A percentile compares a stretch with the other conserved stretches of the same genome.
These are phyloP conservation scores for Pythium vanterpoolii DNA, from an alignment of 352 stramenopile genomes.

Conservation along the genomic window DNA sequence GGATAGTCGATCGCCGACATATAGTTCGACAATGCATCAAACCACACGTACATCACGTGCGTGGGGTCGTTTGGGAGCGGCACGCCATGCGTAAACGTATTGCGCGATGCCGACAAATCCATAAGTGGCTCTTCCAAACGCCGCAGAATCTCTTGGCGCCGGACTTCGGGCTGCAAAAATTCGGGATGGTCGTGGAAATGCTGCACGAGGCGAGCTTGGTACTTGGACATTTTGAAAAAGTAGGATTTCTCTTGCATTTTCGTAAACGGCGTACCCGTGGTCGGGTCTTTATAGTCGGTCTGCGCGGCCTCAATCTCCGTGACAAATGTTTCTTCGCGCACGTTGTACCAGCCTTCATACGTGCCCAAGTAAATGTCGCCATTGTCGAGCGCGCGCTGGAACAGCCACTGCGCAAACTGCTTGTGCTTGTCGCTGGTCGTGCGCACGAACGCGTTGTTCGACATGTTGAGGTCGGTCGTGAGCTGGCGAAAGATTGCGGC, in stretches of 20 bases:
- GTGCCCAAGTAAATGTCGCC: slow-evolving; percentile 97
- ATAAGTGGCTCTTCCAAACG: slow-evolving; percentile 92
- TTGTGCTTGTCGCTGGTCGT: slow-evolving; percentile 96
- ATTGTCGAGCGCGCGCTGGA: slow-evolving; percentile 84
- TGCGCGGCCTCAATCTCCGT: slow-evolving; percentile 95
- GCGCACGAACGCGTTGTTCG: slow-evolving; percentile 92
- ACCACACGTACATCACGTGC: slow-evolving; percentile 99
- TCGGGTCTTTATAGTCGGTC: slow-evolving; percentile 95
- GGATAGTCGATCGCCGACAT: slow-evolving; percentile 95
- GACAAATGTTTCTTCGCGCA: slow-evolving; percentile 98
- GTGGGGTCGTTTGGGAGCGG: slow-evolving; percentile 91
- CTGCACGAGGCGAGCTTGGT: slow-evolving; percentile 93
- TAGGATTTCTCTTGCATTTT: slow-evolving; percentile 98
- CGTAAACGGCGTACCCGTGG: slow-evolving; percentile 92
- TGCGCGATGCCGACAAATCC: slow-evolving; percentile 96
- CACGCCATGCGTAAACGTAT: slow-evolving; percentile 95
- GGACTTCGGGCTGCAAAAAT: slow-evolving; percentile 96
- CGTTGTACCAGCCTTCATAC: slow-evolving; percentile 99
- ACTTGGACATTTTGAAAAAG: slow-evolving; percentile 99
- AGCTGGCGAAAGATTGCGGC: slow-evolving; percentile 85
- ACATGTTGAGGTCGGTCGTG: slow-evolving; percentile 84
- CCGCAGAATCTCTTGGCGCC: slow-evolving; percentile 93
- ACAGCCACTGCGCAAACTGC: slow-evolving; percentile 93
- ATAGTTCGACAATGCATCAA: slow-evolving; percentile 99
- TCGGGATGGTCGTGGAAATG: slow-evolving; percentile 94